These are phyloP conservation scores for Globisporangium lucens DNA, from an alignment of 352 stramenopile genomes.

Conservation along the genomic window DNA sequence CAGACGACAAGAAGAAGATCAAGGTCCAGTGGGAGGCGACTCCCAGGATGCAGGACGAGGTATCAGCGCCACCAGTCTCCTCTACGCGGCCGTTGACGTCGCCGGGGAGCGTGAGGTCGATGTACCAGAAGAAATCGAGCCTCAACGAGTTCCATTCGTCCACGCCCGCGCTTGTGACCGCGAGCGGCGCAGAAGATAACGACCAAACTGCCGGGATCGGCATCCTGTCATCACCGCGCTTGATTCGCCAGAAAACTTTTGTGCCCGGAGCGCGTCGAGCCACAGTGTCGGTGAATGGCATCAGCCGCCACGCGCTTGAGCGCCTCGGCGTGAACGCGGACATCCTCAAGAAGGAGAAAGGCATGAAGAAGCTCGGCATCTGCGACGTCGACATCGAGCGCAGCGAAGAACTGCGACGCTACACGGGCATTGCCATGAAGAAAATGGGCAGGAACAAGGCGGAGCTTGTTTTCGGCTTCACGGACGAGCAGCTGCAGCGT, in stretches of 20 bases:
- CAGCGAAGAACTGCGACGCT: slow-evolving; percentile 51
- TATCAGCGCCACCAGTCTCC: not conserved
- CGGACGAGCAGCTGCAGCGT: slow-evolving; percentile 52
- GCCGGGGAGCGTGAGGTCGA: not conserved
- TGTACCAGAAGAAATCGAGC: slow-evolving; percentile 14
- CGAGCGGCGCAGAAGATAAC: not conserved
- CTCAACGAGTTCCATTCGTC: slow-evolving; percentile 13
- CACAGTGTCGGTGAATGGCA: slow-evolving; percentile 24
- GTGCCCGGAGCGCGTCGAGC: slow-evolving; percentile 19
- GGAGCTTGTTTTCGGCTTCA: slow-evolving; percentile 68
- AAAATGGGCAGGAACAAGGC: slow-evolving; percentile 31
- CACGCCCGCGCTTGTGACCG: slow-evolving; percentile 7
- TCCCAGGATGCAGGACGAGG: slow-evolving; percentile 10
- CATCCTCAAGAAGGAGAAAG: slow-evolving; percentile 68
- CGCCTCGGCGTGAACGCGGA: slow-evolving; percentile 58
- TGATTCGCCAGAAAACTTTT: slow-evolving; percentile 3
- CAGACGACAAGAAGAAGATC: slow-evolving; percentile 10
- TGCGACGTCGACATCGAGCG: slow-evolving; percentile 56
- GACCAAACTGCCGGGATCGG: not conserved
- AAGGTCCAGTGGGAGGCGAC: slow-evolving; percentile 5
- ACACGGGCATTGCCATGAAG: slow-evolving; percentile 41
- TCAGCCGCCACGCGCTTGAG: slow-evolving; percentile 51
- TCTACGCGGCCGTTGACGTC: not conserved
- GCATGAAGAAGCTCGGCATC: slow-evolving; percentile 76
- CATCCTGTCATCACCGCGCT: slow-evolving; percentile 5